Evolutionary conservation across 345 rosid genomes (phyloP).

Genomic region (Camelina neglecta): DNA sequence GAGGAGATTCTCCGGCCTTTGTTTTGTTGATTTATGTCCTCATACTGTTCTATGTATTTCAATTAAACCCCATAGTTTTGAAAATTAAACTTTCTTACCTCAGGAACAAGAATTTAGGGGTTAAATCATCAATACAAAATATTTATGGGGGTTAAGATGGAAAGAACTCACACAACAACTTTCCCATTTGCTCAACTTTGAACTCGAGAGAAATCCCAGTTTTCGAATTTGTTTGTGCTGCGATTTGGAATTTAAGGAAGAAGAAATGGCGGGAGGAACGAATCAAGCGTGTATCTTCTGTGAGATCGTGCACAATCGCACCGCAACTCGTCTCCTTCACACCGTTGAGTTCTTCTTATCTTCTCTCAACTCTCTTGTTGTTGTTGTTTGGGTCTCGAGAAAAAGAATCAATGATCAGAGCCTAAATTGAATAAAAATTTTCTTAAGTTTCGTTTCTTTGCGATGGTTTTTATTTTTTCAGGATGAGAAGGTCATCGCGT

Average conservation of each 20-base stretch:
- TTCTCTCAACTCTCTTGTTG: neutral
- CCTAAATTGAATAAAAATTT: neutral
- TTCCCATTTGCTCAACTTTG: neutral
- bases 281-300: slow-evolving; percentile 69
- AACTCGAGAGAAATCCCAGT: slow-evolving; percentile 22
- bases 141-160: neutral
- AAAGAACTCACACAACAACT: neutral
- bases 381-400: neutral
- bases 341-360: slow-evolving; percentile 47
- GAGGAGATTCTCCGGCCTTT: neutral
- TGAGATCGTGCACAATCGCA: slow-evolving; percentile 57
- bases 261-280: slow-evolving; percentile 70
- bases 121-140: neutral
- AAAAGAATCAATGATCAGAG: neutral
- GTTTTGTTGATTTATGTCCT: neutral
- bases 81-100: neutral
- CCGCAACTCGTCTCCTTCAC: slow-evolving; percentile 63
- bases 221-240: neutral
- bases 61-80: neutral
- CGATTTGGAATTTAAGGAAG: slow-evolving; percentile 20
- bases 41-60: neutral
- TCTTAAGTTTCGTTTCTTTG: neutral
- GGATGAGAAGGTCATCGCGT: slow-evolving; percentile 86
- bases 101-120: neutral
- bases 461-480: slow-evolving; percentile 37